These are phyloP conservation scores for Peribolospora kevripleyi DNA, from an alignment of 768 basidiomycete species.

Conservation along the genomic window DNA sequence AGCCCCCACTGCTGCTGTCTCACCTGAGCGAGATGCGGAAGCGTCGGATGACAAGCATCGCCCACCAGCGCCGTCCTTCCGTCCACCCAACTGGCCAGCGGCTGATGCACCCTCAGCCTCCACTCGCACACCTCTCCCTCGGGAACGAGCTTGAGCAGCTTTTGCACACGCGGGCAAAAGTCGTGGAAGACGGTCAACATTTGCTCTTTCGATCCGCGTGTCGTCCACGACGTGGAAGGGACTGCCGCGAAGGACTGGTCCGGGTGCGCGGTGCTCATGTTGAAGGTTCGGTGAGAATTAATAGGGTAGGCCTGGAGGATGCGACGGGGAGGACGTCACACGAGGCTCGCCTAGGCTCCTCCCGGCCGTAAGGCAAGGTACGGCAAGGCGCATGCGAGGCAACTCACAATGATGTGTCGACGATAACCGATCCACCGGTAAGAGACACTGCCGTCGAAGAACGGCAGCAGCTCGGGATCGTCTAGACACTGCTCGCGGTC, in stretches of 20 bases:
- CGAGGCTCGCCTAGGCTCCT: background rate
- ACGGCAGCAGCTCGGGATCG: conserved; percentile 20
- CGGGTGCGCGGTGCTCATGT: conserved; percentile 22
- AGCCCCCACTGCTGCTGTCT: too few relatives aligned
- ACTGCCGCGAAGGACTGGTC: conserved; percentile 20
- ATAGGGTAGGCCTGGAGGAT: conserved; percentile 20
- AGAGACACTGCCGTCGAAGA: conserved; percentile 17
- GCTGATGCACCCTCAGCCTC: conserved; percentile 23
- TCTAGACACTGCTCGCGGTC: conserved; percentile 16
- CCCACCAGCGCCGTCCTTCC: conserved; percentile 19
- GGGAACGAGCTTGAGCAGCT: conserved; percentile 20
- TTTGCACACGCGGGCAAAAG: conserved; percentile 21
- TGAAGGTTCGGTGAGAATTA: conserved; percentile 19
- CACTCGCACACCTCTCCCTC: conserved; percentile 22
- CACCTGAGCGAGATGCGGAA: conserved; percentile 17
- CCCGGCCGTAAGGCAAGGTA: background rate
- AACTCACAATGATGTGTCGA: conserved; percentile 19
- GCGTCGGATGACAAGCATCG: conserved; percentile 22
- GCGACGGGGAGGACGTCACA: background rate
- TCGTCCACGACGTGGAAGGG: conserved; percentile 20
- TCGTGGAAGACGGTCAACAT: conserved; percentile 20
- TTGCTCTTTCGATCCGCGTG: conserved; percentile 18
- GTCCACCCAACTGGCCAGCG: conserved; percentile 22
- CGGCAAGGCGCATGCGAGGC: too few relatives aligned
- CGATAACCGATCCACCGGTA: conserved; percentile 23